phyloP scores from a whole-genome alignment of 306 rosid species.

The Fragaria vesca region DNA sequence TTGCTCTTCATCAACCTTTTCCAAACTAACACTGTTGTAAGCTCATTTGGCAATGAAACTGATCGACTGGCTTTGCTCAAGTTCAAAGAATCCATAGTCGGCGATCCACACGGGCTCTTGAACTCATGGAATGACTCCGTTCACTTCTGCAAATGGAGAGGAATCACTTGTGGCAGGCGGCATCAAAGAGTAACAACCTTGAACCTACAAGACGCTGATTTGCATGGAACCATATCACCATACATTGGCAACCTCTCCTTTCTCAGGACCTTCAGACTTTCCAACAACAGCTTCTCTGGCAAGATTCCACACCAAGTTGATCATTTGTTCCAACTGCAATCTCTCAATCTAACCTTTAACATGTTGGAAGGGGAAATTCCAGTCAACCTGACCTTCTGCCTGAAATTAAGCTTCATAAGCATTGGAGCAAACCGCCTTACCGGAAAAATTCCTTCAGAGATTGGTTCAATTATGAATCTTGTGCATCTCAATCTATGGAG shows the following conservation, averaged over 20 bases:
- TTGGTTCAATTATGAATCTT: neutral
- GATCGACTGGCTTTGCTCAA: neutral
- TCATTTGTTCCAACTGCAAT: neutral
- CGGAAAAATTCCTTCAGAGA: neutral
- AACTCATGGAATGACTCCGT: neutral
- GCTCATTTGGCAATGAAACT: neutral
- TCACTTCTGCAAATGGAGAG: neutral
- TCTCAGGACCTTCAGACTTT: slow-evolving; percentile 2
- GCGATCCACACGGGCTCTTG: neutral
- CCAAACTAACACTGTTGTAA: neutral
- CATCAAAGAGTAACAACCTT: neutral
- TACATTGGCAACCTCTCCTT: slow-evolving; percentile 18
- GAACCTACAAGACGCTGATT: neutral
- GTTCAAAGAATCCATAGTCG: neutral
- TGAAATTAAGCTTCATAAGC: too few species aligned
- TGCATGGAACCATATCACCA: neutral
- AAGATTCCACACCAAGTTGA: neutral
- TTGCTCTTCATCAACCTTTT: neutral
- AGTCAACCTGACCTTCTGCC: neutral
- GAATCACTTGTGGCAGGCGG: neutral
- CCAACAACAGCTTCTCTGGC: slow-evolving; percentile 3
- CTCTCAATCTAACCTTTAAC: neutral
- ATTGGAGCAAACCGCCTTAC: neutral
- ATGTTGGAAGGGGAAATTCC: neutral
- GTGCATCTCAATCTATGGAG: neutral